phyloP scores from a whole-genome alignment of 2,329 filamentous ascomycete genomes.

The Dothistroma septosporum region DNA sequence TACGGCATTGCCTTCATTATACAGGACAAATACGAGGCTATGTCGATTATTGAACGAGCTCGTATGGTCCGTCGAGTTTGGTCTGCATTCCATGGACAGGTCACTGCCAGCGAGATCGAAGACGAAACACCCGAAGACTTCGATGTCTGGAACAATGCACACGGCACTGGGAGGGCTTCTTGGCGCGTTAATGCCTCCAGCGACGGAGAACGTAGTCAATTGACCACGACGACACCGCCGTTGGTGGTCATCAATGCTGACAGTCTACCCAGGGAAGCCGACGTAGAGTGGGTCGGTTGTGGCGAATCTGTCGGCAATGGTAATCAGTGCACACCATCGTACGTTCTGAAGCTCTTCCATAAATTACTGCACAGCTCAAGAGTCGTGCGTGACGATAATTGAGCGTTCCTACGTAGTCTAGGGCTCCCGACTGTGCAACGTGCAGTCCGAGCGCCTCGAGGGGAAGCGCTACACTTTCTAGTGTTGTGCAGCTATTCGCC shows the following conservation, averaged over 20 bases:
- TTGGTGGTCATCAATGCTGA: slow-evolving; percentile 73
- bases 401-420: background rate
- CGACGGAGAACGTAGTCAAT: slow-evolving; percentile 34
- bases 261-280: slow-evolving; percentile 67
- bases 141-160: slow-evolving; percentile 64
- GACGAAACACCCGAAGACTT: slow-evolving; percentile 51
- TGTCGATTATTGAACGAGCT: slow-evolving; percentile 28
- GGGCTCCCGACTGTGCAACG: background rate
- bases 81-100: slow-evolving; percentile 33
- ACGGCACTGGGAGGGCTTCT: slow-evolving; percentile 37
- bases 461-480: background rate
- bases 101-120: slow-evolving; percentile 36
- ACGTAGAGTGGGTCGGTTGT: slow-evolving; percentile 67
- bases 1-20: slow-evolving; percentile 72
- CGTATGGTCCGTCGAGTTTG: slow-evolving; percentile 38
- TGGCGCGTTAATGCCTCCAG: slow-evolving; percentile 27
- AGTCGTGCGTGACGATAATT: background rate
- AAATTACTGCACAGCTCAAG: slow-evolving; percentile 9
- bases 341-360: slow-evolving; percentile 20
- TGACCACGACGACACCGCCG: slow-evolving; percentile 38
- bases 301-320: slow-evolving; percentile 4
- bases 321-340: slow-evolving; percentile 8
- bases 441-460: background rate
- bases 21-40: slow-evolving; percentile 28
- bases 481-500: background rate